Base-by-base conservation (phyloP, 345 rosid genomes). In the Syzygium grande region DNA sequence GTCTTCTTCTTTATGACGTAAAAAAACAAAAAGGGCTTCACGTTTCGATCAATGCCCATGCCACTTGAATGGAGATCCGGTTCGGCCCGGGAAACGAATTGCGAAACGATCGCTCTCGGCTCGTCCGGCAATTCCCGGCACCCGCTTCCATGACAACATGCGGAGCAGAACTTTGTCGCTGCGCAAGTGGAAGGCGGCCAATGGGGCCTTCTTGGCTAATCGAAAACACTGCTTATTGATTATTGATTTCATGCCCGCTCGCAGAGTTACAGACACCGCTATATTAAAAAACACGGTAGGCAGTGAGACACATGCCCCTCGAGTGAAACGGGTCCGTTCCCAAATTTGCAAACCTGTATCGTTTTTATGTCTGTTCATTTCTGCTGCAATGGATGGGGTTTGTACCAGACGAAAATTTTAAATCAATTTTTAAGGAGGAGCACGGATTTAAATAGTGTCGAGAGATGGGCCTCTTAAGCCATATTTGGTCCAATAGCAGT, bases 201-300 rank as follows among this genome's bases (percentile, higher is more conserved):
- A 2, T 4, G 27, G 27, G 63, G n/a, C 61, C 11, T 56, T 34
- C 25, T 73, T 2, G 25, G 49, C 14, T 34, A 21, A 73, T 73
- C 2, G 2, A 11, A 17, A 73, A 5, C 49, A 9, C 2, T 19
- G 2, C 25, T 6, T 25, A 6, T 34, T 7, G 23, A 73, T 73
- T n/a, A n/a, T n/a, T n/a, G n/a, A 0, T 73, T 73, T 38, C 12
- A 41, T 2, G 14, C 29, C 38, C 5, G 2, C 19, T 13, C 2
- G 0, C 2, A 1, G 0, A 14, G 10, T 61, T 61, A n/a, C 1
- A 0, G 9, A 14, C 34, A n/a, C 9, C 4, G 3, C 0, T n/a
- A 1, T n/a, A n/a, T 6, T 1, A 0, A 61, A 61, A 61, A n/a
- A 0, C 0, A 61, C 2, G 38, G 15, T 61, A 6, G 21, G 5